Base-by-base conservation (phyloP, 495 filamentous ascomycete genomes). In the Tuber borchii region DNA sequence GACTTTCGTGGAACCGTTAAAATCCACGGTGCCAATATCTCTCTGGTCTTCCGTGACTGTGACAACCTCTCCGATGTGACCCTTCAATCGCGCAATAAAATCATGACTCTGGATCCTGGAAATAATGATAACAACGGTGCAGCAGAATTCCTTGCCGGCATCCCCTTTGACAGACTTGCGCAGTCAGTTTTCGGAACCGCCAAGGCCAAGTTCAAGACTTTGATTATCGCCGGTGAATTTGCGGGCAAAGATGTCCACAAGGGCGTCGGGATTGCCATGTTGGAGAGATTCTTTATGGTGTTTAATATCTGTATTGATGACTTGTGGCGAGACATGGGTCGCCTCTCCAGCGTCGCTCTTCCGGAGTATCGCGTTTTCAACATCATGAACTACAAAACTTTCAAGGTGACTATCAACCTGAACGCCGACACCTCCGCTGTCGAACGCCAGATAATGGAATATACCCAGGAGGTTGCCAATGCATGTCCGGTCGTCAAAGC, bases 1-100 rank as follows among this genome's bases (percentile, higher is more conserved):
- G 73, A 71, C 1, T 78, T 77, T 72, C 61, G 75, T 4, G 76
- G 76, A 40, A 78, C 77, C 0, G 73, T 78, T 43, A 78, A 78
- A 42, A 71, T 78, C 19, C 77, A 78, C 44, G 77, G 77, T 5
- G 65, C 77, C 20, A 78, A 78, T 12, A 71, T 46, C 31, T 74
- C 77, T 10, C 5, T 78, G 3, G 65, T 78, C 34, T 78, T 77
- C 40, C 75, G 77, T 20, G 22, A 73, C 22, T 22, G 45, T 16
- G 14, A 65, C 44, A 74, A 72, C n/a, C 70, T 20, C 16, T 65
- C 43, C 39, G 1, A 1, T 19, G 71, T 45, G 31, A 71, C 71
- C 4, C 68, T 71, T 45, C 77, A 78, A 43, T 78, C 77, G 19
- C 77, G 77, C 8, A 78, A 78, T 65, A 71, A 44, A 9, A 16